Evolutionary conservation across 768 basidiomycete genomes (phyloP).

Genomic region (Tephrocybe sp.): DNA sequence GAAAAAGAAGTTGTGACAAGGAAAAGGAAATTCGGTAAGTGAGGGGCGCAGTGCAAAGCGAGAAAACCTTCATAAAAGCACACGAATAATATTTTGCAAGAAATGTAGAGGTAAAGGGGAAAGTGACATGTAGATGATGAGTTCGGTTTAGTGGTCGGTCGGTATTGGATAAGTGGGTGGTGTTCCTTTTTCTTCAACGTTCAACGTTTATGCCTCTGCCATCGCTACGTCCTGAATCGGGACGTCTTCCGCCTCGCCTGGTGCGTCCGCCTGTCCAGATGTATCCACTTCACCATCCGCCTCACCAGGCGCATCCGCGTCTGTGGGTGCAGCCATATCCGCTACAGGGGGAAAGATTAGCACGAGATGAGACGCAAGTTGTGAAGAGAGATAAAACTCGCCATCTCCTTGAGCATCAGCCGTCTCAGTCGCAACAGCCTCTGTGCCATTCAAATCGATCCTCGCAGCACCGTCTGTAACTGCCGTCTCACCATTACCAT

Average conservation of each 20-base stretch:
- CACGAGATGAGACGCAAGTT: too few relatives aligned
- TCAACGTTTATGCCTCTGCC: constrained; percentile 32
- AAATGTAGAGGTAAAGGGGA: too few relatives aligned
- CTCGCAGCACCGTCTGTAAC: constrained; percentile 29
- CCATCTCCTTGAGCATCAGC: constrained; percentile 1
- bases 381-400: background rate
- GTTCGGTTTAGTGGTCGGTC: too few relatives aligned
- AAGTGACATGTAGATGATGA: too few relatives aligned
- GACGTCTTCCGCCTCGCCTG: constrained; percentile 33
- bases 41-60: too few relatives aligned
- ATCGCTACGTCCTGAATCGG: too few relatives aligned
- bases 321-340: constrained; percentile 16
- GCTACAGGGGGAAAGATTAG: background rate
- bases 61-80: too few relatives aligned
- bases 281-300: constrained; percentile 20
- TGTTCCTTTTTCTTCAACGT: too few relatives aligned
- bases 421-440: constrained; percentile 12
- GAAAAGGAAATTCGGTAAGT: too few relatives aligned
- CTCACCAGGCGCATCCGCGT: constrained; percentile 22
- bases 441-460: constrained; percentile 35
- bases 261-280: constrained; percentile 21
- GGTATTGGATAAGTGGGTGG: too few relatives aligned
- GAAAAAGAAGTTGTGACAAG: too few relatives aligned
- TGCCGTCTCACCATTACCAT: constrained; percentile 5
- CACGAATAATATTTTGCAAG: too few relatives aligned